Evolutionary conservation across 2,329 filamentous ascomycete genomes (phyloP).

Genomic region (Metarhizium anisopliae): DNA sequence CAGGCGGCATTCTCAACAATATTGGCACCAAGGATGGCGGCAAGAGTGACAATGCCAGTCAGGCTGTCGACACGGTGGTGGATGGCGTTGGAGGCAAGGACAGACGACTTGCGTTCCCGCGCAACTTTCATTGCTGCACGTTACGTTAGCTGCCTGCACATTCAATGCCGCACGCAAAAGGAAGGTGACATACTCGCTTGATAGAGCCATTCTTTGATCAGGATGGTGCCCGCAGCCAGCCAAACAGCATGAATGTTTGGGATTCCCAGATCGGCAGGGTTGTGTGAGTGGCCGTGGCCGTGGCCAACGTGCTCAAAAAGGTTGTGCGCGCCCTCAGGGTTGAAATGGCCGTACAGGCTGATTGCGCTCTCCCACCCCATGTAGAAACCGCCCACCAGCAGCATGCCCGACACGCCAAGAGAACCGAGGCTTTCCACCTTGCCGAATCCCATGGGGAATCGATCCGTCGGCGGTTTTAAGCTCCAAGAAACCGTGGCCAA

Average conservation of each 20-base stretch:
- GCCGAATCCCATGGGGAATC: slow-evolving; percentile 86
- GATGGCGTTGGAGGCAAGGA: slow-evolving; percentile 90
- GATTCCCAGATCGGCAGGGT: slow-evolving; percentile 32
- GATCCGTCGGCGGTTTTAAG: slow-evolving; percentile 70
- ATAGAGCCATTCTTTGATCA: slow-evolving; percentile 95
- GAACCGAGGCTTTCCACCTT: slow-evolving; percentile 97
- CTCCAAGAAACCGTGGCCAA: slow-evolving; percentile 92
- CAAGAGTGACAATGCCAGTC: slow-evolving; percentile 85
- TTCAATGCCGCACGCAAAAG: not conserved
- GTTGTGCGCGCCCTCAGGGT: slow-evolving; percentile 59
- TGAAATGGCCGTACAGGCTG: slow-evolving; percentile 63
- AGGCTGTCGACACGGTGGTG: slow-evolving; percentile 95
- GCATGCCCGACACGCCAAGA: slow-evolving; percentile 82
- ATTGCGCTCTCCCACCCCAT: slow-evolving; percentile 74
- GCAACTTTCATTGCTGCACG: slow-evolving; percentile 83
- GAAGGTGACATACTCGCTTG: slow-evolving; percentile 71
- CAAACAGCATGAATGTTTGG: slow-evolving; percentile 92
- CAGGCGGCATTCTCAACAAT: slow-evolving; percentile 76
- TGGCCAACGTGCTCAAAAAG: slow-evolving; percentile 52
- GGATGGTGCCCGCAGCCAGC: slow-evolving; percentile 82
- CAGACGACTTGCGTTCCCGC: slow-evolving; percentile 85
- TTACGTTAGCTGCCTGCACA: slow-evolving; percentile 5
- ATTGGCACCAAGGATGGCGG: slow-evolving; percentile 84
- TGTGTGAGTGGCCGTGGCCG: slow-evolving; percentile 57
- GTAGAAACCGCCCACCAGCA: slow-evolving; percentile 81